A percentile compares a stretch with the other conserved stretches of the same genome.
Evolutionary conservation across 2,329 filamentous ascomycete species (phyloP).

Genomic region (Penicillium sp.): DNA sequence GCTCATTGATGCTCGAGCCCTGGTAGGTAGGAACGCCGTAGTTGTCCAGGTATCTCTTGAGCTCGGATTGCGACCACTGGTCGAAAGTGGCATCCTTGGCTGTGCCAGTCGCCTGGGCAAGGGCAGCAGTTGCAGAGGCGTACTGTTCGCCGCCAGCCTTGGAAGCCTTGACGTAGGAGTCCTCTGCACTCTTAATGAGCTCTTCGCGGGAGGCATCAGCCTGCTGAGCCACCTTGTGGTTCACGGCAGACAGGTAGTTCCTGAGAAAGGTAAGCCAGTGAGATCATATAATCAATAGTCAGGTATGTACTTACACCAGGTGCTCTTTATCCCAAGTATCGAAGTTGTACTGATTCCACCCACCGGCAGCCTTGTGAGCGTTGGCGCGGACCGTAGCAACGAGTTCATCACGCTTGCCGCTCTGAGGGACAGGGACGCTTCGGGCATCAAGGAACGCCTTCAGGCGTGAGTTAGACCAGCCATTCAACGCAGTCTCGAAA

Average conservation of each 20-base stretch:
- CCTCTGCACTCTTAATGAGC: slow-evolving; percentile 59
- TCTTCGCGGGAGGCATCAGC: slow-evolving; percentile 70
- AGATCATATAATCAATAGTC: slow-evolving; percentile 20
- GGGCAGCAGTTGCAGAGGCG: slow-evolving; percentile 70
- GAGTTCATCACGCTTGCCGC: slow-evolving; percentile 69
- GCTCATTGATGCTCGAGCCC: slow-evolving; percentile 66
- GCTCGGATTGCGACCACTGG: slow-evolving; percentile 67
- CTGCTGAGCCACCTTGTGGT: slow-evolving; percentile 59
- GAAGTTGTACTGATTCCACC: slow-evolving; percentile 74
- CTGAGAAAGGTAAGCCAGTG: slow-evolving; percentile 43
- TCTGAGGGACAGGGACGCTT: slow-evolving; percentile 71
- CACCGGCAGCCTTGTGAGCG: slow-evolving; percentile 66
- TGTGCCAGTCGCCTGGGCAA: slow-evolving; percentile 63
- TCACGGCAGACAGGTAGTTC: slow-evolving; percentile 51
- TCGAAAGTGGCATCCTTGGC: slow-evolving; percentile 69
- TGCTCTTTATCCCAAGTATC: slow-evolving; percentile 74
- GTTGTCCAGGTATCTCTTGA: slow-evolving; percentile 77
- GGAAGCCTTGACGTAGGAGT: slow-evolving; percentile 48
- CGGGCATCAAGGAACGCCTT: slow-evolving; percentile 78
- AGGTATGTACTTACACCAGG: slow-evolving; percentile 53
- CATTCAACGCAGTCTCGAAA: slow-evolving; percentile 61
- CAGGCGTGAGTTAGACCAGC: slow-evolving; percentile 74
- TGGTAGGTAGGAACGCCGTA: slow-evolving; percentile 71
- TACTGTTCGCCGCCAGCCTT: slow-evolving; percentile 47
- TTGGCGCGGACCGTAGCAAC: slow-evolving; percentile 72